phyloP scores from a whole-genome alignment of 2,329 filamentous ascomycete genomes.

The Fusarium sp. region DNA sequence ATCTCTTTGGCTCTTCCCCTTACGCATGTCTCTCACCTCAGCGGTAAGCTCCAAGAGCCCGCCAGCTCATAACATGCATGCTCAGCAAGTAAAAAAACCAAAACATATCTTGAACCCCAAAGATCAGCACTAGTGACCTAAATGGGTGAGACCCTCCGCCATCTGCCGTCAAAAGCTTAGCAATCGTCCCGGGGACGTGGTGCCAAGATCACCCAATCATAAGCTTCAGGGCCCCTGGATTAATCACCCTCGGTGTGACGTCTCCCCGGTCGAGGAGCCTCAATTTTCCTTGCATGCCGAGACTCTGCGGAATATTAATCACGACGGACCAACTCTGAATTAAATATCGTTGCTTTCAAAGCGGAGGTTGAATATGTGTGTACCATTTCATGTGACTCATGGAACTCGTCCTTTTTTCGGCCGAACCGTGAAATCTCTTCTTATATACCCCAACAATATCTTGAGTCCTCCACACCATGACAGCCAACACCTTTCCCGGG shows the following conservation, averaged over 20 bases:
- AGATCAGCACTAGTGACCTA: slow-evolving; percentile 34
- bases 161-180: slow-evolving; percentile 26
- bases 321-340: neutral
- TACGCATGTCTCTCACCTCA: slow-evolving; percentile 19
- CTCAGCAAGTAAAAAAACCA: neutral
- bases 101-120: neutral
- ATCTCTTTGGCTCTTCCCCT: neutral
- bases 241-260: slow-evolving; percentile 39
- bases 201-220: slow-evolving; percentile 25
- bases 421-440: neutral
- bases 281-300: neutral
- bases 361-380: neutral
- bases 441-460: neutral
- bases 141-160: neutral
- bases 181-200: slow-evolving; percentile 30
- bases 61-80: slow-evolving; percentile 3
- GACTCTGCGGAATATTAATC: neutral
- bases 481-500: neutral
- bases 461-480: neutral
- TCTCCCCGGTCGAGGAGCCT: slow-evolving; percentile 24
- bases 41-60: neutral
- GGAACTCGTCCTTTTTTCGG: neutral
- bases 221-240: slow-evolving; percentile 16
- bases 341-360: neutral
- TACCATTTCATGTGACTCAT: slow-evolving; percentile 1